Percentiles rank a stretch among this genome's conserved stretches.
Evolutionary conservation across 2,329 filamentous ascomycete genomes (phyloP).

Genomic region (Fusarium chuoi): DNA sequence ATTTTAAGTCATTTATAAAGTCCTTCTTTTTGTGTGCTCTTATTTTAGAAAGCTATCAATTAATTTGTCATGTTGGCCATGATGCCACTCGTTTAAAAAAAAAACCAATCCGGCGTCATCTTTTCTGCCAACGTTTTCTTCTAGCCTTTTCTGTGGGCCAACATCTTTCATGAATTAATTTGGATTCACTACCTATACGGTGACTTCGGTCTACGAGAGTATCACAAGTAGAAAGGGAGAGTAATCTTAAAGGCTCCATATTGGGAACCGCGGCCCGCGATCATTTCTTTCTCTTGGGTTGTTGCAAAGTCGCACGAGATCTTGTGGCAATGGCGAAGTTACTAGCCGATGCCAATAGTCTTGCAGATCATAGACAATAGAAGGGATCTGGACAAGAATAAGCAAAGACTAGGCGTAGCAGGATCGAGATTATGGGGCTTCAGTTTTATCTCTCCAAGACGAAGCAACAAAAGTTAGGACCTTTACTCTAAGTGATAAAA

Average conservation of each 20-base stretch:
- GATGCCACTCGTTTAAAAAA: neutral
- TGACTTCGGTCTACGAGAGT: no score
- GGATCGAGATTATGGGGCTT: neutral
- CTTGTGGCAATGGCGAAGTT: neutral
- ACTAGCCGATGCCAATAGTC: neutral
- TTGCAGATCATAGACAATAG: neutral
- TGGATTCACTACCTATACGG: accelerated
- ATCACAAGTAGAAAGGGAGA: neutral
- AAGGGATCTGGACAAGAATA: no score
- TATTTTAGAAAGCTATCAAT: neutral
- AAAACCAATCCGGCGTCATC: accelerated
- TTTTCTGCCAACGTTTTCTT: neutral
- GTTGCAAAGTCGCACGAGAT: neutral
- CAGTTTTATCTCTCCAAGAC: neutral
- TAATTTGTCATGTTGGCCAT: neutral
- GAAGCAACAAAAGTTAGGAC: neutral
- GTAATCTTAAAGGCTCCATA: no score
- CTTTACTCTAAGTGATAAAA: neutral
- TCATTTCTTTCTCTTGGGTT: neutral
- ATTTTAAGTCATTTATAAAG: neutral
- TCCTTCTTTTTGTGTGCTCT: neutral
- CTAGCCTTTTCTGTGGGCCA: neutral
- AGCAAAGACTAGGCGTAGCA: neutral
- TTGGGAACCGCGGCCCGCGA: neutral
- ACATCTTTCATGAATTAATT: no score